Evolutionary conservation across 1,139 yeast genomes (phyloP).

Genomic region (Blastobotrys apis): DNA sequence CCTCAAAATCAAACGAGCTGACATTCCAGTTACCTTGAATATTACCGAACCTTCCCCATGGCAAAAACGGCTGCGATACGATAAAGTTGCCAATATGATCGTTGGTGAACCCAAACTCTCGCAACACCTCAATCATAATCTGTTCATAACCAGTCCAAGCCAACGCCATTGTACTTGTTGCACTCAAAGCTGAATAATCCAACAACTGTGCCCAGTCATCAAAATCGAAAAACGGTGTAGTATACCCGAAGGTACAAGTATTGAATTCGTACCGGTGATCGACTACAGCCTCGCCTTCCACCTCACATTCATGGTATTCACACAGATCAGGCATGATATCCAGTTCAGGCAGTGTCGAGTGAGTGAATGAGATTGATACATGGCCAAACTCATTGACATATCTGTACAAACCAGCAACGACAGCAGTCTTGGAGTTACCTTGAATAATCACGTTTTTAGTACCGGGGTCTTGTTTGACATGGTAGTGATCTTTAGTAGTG

Average conservation of each 20-base stretch:
- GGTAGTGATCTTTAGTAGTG: background rate
- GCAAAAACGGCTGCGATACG: constrained; percentile 19
- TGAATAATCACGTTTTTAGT: constrained; percentile 8
- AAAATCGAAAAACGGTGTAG: constrained; percentile 20
- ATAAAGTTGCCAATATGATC: constrained; percentile 16
- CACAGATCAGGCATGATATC: constrained; percentile 15
- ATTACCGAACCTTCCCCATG: constrained; percentile 23
- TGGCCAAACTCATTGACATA: constrained; percentile 14
- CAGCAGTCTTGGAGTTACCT: constrained; percentile 18
- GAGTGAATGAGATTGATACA: constrained; percentile 20
- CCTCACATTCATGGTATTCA: background rate
- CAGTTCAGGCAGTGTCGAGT: constrained; percentile 14
- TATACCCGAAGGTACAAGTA: constrained; percentile 22
- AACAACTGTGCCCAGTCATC: constrained; percentile 21
- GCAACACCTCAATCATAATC: constrained; percentile 17
- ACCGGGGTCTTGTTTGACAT: constrained; percentile 5
- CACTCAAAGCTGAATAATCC: constrained; percentile 21
- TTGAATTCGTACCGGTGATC: constrained; percentile 20
- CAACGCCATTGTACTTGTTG: constrained; percentile 16
- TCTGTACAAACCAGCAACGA: constrained; percentile 18
- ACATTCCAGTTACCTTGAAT: constrained; percentile 21
- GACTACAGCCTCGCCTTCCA: constrained; percentile 17
- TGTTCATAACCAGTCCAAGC: constrained; percentile 24
- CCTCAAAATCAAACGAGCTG: constrained; percentile 12
- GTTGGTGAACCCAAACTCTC: constrained; percentile 17